Percentiles rank a stretch among this genome's conserved stretches.
Conservation (phyloP, 2,329 filamentous ascomycete genomes). For the Aciculosporium take region DNA sequence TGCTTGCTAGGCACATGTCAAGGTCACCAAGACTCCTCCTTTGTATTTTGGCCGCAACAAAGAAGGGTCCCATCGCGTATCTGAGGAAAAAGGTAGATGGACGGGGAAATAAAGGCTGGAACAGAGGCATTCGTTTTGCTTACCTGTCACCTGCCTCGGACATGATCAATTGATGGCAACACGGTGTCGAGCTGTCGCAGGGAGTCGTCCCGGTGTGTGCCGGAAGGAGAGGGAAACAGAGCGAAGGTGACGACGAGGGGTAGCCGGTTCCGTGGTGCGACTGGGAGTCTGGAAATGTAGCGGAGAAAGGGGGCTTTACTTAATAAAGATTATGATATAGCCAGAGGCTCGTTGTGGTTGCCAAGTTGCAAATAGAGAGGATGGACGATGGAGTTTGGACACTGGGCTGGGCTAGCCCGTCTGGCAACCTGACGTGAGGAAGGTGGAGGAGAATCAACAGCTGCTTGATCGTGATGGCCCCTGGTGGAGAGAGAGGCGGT, state of each 20-base stretch:
- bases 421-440: no score
- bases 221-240: neutral
- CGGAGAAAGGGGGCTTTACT: no score
- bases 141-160: constrained; percentile 19
- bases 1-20: neutral
- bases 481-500: no score
- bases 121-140: constrained; percentile 1
- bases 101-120: neutral
- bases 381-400: no score
- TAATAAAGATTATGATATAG: no score
- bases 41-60: neutral
- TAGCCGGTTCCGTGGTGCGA: neutral
- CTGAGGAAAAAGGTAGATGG: neutral
- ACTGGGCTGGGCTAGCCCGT: no score
- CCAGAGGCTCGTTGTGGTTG: no score
- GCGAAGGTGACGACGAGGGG: no score
- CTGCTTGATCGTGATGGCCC: no score
- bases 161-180: constrained; percentile 19
- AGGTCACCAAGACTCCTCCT: neutral
- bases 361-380: no score
- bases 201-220: neutral
- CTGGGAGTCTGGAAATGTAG: neutral
- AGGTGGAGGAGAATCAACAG: no score
- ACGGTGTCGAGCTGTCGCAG: neutral
- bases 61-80: neutral